A percentile compares a stretch with the other conserved stretches of the same genome.
These are phyloP conservation scores for Candida fluviatilis DNA, from an alignment of 805 yeast genomes.

Conservation along the genomic window DNA sequence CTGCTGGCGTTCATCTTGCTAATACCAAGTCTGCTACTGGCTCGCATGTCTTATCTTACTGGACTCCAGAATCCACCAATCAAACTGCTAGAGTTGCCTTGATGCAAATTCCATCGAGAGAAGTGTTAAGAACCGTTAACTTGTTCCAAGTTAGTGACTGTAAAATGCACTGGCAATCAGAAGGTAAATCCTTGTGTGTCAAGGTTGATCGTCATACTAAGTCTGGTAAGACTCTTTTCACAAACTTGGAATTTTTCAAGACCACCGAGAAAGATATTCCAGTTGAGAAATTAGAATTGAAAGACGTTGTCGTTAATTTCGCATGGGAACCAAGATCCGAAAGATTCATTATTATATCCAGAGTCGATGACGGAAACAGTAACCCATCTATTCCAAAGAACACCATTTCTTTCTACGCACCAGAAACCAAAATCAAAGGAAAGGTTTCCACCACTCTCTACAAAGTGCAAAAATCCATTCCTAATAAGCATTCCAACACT, in stretches of 20 bases:
- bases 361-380: conserved; percentile 49
- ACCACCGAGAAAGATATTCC: conserved; percentile 86
- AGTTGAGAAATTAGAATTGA: conserved; percentile 88
- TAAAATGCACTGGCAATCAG: conserved; percentile 90
- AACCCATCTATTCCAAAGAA: conserved; percentile 67
- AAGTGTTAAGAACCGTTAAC: conserved; percentile 84
- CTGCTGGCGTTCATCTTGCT: conserved; percentile 71
- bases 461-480: conserved; percentile 54
- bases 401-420: conserved; percentile 73
- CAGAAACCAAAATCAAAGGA: conserved; percentile 57
- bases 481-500: conserved; percentile 64
- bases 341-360: conserved; percentile 76
- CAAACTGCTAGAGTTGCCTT: conserved; percentile 93
- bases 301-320: conserved; percentile 81
- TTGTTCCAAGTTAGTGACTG: conserved; percentile 92
- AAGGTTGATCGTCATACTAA: conserved; percentile 97
- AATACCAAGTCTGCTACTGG: conserved; percentile 49
- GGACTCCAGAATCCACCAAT: conserved; percentile 94
- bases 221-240: conserved; percentile 85
- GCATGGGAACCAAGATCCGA: conserved; percentile 96
- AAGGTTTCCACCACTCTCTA: conserved; percentile 46
- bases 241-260: conserved; percentile 89
- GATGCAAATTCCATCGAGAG: conserved; percentile 80
- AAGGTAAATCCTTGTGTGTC: conserved; percentile 80
- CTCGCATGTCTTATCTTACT: conserved; percentile 75